Evolutionary conservation across 2,329 filamentous ascomycete genomes (phyloP).

Genomic region (Pochonia chlamydosporia): DNA sequence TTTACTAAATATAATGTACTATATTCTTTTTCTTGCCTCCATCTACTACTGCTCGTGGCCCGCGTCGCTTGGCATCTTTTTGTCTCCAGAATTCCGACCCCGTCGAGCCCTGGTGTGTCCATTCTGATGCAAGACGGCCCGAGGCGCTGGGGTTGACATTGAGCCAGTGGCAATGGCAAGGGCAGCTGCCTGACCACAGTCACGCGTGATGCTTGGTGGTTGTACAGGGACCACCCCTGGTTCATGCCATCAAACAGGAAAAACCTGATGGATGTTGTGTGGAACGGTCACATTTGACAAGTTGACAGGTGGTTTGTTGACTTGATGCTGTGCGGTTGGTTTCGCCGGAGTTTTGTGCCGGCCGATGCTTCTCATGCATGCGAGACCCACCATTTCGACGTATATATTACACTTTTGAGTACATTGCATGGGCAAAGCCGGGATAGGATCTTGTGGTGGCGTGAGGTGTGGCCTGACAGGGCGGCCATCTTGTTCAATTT

Average conservation of each 20-base stretch:
- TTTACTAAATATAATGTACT: background rate
- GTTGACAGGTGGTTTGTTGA: background rate
- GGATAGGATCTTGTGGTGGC: background rate
- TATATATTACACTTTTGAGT: background rate
- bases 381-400: background rate
- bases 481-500: background rate
- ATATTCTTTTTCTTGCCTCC: background rate
- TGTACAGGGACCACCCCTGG: background rate
- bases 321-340: background rate
- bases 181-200: background rate
- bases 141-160: background rate
- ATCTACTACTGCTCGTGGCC: background rate
- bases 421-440: background rate
- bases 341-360: background rate
- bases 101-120: background rate
- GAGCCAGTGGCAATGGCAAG: background rate
- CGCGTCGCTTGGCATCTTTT: background rate
- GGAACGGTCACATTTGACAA: background rate
- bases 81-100: background rate
- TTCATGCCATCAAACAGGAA: background rate
- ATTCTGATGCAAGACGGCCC: constrained; percentile 1
- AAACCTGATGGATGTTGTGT: background rate
- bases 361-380: background rate
- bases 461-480: background rate
- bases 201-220: background rate